A percentile compares a stretch with the other conserved stretches of the same genome.
These are phyloP conservation scores for Cercospora beticola DNA, from an alignment of 2,329 filamentous ascomycete species.

Conservation along the genomic window DNA sequence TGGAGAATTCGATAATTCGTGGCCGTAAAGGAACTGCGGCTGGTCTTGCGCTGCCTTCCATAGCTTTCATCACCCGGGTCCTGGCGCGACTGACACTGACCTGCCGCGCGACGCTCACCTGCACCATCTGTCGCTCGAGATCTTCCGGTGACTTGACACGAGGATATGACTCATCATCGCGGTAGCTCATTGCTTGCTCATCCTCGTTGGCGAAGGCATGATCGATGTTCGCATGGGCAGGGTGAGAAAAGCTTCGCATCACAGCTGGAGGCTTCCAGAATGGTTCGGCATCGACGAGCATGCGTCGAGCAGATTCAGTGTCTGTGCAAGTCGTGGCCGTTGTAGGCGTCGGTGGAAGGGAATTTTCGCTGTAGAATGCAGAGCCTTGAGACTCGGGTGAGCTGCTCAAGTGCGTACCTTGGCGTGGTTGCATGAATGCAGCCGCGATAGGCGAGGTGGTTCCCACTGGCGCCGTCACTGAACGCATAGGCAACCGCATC, in stretches of 20 bases:
- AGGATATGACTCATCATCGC: conserved; percentile 17
- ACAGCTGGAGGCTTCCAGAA: conserved; percentile 17
- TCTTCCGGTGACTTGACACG: conserved; percentile 29
- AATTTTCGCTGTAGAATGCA: conserved; percentile 31
- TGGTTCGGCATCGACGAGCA: conserved; percentile 19
- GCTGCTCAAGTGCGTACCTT: conserved; percentile 18
- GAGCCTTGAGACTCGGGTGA: conserved; percentile 27
- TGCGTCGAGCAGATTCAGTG: conserved; percentile 21
- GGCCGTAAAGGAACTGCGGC: conserved; percentile 35
- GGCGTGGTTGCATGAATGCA: conserved; percentile 21
- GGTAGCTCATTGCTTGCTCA: not conserved
- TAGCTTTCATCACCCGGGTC: conserved; percentile 27
- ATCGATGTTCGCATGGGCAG: not conserved
- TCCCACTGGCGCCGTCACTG: conserved; percentile 31
- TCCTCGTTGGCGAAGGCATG: not conserved
- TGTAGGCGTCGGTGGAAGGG: conserved; percentile 33
- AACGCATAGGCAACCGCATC: conserved; percentile 28
- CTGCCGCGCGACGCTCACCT: conserved; percentile 34
- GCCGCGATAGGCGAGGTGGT: conserved; percentile 20
- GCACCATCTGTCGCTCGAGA: conserved; percentile 33
- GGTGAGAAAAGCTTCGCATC: not conserved
- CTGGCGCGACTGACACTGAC: conserved; percentile 33
- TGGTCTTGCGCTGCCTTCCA: conserved; percentile 20
- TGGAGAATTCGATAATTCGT: conserved; percentile 35
- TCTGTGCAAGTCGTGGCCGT: conserved; percentile 30